Conservation (phyloP, 768 basidiomycete genomes). For the Kwoniella bestiolae region DNA sequence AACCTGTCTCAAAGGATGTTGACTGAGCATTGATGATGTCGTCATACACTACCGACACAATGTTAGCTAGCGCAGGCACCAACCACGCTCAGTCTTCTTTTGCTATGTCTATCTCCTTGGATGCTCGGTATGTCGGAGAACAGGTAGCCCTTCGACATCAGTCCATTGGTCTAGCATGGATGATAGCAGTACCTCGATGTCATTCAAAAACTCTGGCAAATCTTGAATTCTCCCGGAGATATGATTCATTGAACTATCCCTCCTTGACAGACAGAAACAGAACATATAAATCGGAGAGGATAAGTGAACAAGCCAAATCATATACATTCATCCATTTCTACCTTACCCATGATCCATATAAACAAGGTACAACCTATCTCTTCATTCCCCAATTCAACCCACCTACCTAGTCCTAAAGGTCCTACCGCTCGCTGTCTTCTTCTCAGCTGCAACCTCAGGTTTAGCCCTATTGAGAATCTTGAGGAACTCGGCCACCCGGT, state of each 20-base stretch:
- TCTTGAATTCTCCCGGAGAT: too few relatives aligned
- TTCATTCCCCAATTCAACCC: background rate
- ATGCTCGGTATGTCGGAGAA: background rate
- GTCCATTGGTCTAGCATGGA: background rate
- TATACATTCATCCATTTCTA: constrained; percentile 6
- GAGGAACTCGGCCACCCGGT: constrained; percentile 85
- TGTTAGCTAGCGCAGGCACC: background rate
- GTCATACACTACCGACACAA: background rate
- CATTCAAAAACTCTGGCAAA: too few relatives aligned
- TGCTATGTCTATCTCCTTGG: background rate
- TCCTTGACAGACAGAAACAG: too few relatives aligned
- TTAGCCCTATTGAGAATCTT: constrained; percentile 90
- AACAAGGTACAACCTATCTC: constrained; percentile 7
- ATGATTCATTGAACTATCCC: too few relatives aligned
- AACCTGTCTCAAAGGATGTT: too few relatives aligned
- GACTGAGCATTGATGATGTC: too few relatives aligned
- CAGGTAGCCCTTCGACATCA: background rate
- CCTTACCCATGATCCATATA: background rate
- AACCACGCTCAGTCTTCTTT: too few relatives aligned
- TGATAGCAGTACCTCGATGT: too few relatives aligned
- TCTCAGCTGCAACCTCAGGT: constrained; percentile 77
- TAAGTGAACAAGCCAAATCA: background rate
- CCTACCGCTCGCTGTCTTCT: constrained; percentile 76
- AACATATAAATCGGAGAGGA: background rate
- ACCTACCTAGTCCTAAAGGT: constrained; percentile 45